Percentiles rank a stretch among this genome's conserved stretches.
phyloP scores from a whole-genome alignment of 495 filamentous ascomycete genomes.

The Glarea lozoyensis region DNA sequence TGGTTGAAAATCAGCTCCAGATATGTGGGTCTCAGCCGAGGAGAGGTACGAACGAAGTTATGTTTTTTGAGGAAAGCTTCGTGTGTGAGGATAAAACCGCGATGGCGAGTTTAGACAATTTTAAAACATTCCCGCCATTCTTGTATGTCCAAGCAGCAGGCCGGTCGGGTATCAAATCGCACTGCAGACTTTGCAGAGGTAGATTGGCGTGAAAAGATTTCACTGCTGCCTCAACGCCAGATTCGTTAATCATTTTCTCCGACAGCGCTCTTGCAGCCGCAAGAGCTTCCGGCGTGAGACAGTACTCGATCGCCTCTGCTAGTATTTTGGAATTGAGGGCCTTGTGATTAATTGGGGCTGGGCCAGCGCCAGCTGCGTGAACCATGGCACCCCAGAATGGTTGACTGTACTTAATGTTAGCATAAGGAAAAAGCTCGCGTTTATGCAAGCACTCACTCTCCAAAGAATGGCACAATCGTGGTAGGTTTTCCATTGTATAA shows the following conservation, averaged over 20 bases:
- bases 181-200: conserved; percentile 36
- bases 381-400: conserved; percentile 49
- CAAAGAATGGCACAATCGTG: conserved; percentile 54
- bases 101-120: not conserved
- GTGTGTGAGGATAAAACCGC: not conserved
- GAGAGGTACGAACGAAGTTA: not conserved
- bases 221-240: conserved; percentile 10
- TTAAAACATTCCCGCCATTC: not conserved
- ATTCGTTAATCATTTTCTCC: conserved; percentile 30
- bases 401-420: conserved; percentile 22
- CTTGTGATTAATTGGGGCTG: conserved; percentile 33
- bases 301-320: conserved; percentile 29
- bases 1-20: not conserved
- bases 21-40: not conserved
- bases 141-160: conserved; percentile 20
- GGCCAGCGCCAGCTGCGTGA: conserved; percentile 34
- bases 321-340: conserved; percentile 32
- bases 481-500: conserved; percentile 46
- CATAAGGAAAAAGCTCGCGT: conserved; percentile 1
- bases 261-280: conserved; percentile 38
- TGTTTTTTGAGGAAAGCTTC: not conserved
- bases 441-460: conserved; percentile 33
- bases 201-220: conserved; percentile 29
- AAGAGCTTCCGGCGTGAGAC: conserved; percentile 30
- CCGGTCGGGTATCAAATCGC: conserved; percentile 38